Base-by-base conservation (phyloP, 2,329 filamentous ascomycete species). In the Colletotrichum costaricense region DNA sequence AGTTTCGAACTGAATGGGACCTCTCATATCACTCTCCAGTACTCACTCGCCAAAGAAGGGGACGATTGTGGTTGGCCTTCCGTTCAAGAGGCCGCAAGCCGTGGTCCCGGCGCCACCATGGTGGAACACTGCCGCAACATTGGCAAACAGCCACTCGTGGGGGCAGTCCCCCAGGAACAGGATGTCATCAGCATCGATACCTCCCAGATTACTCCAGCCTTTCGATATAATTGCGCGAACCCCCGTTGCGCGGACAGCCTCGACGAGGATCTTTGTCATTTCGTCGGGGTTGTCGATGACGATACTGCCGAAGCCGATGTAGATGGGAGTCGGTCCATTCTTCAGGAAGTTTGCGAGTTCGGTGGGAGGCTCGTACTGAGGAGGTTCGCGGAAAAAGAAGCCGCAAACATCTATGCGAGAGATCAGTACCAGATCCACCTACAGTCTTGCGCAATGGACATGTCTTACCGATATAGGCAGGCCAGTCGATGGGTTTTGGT, bases 401-500 rank as follows among this genome's bases (percentile, higher is more conserved):
- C 76, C 76, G 38, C 75, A 76, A 14, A 78, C 76, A 22, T 78
- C 76, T 78, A 14, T 2, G 2, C 16, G 7, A 19, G 7, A n/a
- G 8, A 11, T 72, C 22, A 73, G 65, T 24, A 4, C 26, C 26
- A 16, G 2, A 28, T 24, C 30, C 42, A 9, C 11, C 16, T 30
- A 9, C 1, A 22, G 2, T 38, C 2, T 11, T 19, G 42, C 16
- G 12, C 16, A 22, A 5, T 5, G 14, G 3, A 2, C 3, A 7
- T 57, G 3, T 19, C 74, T 0, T 87, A 76, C 88, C 88, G 35
- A 93, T 92, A 67, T 92, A 86, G 1, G 85, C 80, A 0, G 86
- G 87, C 92, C 92, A 93, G 76, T 93, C 92, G 2, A 83, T 83
- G 0, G 92, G 92, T 76, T 93, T 93, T 0, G 90, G 88, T 0